phyloP scores from a whole-genome alignment of 2,329 filamentous ascomycete genomes.

The Cladosporium oxysporum region DNA sequence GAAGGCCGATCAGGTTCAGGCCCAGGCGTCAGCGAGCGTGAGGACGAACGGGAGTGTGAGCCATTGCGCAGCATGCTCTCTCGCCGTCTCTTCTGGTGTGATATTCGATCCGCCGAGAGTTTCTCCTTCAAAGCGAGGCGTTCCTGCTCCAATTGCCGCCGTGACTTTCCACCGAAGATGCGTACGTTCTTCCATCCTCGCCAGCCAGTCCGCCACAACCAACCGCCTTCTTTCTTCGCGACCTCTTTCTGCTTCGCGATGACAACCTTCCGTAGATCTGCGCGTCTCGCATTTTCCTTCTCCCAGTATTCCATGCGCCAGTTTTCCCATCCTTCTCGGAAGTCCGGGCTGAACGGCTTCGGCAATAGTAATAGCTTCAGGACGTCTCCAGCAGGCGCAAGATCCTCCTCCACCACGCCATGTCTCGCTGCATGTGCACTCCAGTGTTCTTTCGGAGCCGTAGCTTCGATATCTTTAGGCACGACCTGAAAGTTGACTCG shows the following conservation, averaged over 20 bases:
- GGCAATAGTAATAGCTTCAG: conserved; percentile 87
- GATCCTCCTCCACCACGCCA: conserved; percentile 73
- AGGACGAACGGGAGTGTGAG: conserved; percentile 26
- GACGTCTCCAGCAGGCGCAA: conserved; percentile 86
- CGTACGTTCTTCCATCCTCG: conserved; percentile 50
- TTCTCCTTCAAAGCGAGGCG: conserved; percentile 33
- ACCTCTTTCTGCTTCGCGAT: conserved; percentile 67
- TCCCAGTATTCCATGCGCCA: conserved; percentile 97
- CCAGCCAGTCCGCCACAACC: conserved; percentile 87
- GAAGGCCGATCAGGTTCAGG: conserved; percentile 28
- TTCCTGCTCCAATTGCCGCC: conserved; percentile 34
- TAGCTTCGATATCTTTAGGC: conserved; percentile 43
- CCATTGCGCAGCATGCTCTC: conserved; percentile 29
- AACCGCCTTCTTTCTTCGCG: conserved; percentile 69
- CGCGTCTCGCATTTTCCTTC: conserved; percentile 85
- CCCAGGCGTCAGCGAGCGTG: conserved; percentile 30
- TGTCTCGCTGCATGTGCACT: conserved; percentile 33
- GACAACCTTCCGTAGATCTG: conserved; percentile 69
- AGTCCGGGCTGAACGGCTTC: conserved; percentile 92
- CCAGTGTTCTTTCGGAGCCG: conserved; percentile 65
- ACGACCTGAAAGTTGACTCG: conserved; percentile 40
- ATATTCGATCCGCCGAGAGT: conserved; percentile 22
- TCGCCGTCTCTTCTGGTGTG: conserved; percentile 26
- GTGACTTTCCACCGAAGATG: conserved; percentile 30
- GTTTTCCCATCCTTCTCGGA: conserved; percentile 94